Evolutionary conservation across 257 asterid species (phyloP), one percentile per base, ranked within the genome.

Genomic region (Solanum chiquidenum): DNA sequence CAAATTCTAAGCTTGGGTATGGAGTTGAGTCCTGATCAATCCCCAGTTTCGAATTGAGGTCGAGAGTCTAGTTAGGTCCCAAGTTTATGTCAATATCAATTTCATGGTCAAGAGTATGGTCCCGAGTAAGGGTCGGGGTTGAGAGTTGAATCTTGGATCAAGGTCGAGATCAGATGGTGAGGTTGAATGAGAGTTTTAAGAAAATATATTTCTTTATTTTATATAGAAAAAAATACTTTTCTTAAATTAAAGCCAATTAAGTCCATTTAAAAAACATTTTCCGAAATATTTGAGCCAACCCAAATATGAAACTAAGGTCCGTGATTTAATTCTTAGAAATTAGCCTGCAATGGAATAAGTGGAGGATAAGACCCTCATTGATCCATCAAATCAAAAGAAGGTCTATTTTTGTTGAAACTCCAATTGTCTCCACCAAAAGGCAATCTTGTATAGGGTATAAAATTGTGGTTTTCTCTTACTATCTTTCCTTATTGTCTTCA

Each of bases 391-490:
- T 91, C 90, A 83, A 86, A 72, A 42, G 62, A 27, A 25, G 49
- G 52, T 35, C 72, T 80, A 52, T 87, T 86, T 71, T 90, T 34
- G 27, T 46, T 55, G 49, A 38, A 69, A 88, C 89, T 88, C 69
- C 90, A 38, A 58, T 84, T 90, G 91, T 88, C 90, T 35, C 83
- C 89, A 82, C 23, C 83, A 87, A 86, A 91, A 88, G 88, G 87
- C 85, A 83, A 42, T 31, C 34, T 86, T 86, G 16, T 12, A 35
- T 31, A n/a, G 20, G 86, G 37, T 38, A 87, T 66, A 25, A 52
- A 66, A 1, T 31, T 40, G 55, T 35, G 20, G 35, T 8, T 29
- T 66, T 66, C 42, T 42, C 5, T 42, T 62, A 34, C 34, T 25
- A 83, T 34, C 62, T 49, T 12, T 33, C 46, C 34, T 49, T 69